phyloP scores from a whole-genome alignment of 2,329 filamentous ascomycete genomes.

The Zalaria sp. region DNA sequence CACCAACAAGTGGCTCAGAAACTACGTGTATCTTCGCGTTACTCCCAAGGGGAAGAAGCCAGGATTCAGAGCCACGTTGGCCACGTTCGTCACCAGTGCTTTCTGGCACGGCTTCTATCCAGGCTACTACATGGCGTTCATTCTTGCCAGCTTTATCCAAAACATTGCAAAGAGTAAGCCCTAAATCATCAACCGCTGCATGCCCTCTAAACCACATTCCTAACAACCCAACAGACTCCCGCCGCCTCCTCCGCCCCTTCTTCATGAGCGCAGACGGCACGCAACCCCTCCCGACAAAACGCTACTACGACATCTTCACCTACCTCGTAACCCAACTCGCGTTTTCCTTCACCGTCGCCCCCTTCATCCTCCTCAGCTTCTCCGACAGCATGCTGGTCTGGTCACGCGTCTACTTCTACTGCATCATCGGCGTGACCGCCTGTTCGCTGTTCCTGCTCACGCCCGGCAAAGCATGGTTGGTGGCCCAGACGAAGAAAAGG shows the following conservation, averaged over 20 bases:
- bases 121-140: slow-evolving; percentile 84
- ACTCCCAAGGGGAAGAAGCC: slow-evolving; percentile 93
- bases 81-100: slow-evolving; percentile 86
- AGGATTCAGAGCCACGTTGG: slow-evolving; percentile 84
- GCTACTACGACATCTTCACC: slow-evolving; percentile 71
- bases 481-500: slow-evolving; percentile 16
- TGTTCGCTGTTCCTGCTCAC: slow-evolving; percentile 67
- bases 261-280: slow-evolving; percentile 70
- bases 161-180: slow-evolving; percentile 84
- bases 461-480: slow-evolving; percentile 48
- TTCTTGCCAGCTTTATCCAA: slow-evolving; percentile 82
- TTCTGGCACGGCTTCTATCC: slow-evolving; percentile 98
- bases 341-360: slow-evolving; percentile 69
- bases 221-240: slow-evolving; percentile 49
- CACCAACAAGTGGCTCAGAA: slow-evolving; percentile 90
- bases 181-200: too few relatives aligned
- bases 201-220: neutral
- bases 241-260: slow-evolving; percentile 80
- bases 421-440: slow-evolving; percentile 49
- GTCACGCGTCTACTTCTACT: slow-evolving; percentile 82
- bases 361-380: slow-evolving; percentile 73
- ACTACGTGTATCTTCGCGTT: slow-evolving; percentile 90
- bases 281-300: slow-evolving; percentile 56
- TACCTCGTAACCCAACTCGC: slow-evolving; percentile 65
- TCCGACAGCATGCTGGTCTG: slow-evolving; percentile 59